phyloP scores from a whole-genome alignment of 305 asterid genomes.

The Vinca major region DNA sequence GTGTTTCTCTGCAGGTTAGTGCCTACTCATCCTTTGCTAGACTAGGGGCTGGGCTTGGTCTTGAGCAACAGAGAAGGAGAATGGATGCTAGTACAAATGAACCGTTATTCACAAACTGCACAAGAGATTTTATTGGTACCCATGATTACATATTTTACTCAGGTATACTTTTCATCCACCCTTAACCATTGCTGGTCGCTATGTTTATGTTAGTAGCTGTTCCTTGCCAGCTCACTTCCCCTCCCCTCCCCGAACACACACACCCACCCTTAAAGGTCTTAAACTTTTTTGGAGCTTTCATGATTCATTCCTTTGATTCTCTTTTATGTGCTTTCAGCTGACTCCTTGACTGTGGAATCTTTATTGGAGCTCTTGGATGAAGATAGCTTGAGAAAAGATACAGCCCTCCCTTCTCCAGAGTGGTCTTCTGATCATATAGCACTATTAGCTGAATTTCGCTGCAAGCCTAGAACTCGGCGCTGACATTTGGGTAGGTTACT shows the following conservation, averaged over 20 bases:
- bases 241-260: neutral
- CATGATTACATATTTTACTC: constrained; percentile 96
- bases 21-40: constrained; percentile 92
- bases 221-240: neutral
- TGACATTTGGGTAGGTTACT: constrained; percentile 36
- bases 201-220: neutral
- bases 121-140: constrained; percentile 84
- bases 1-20: constrained; percentile 56
- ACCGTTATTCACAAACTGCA: constrained; percentile 84
- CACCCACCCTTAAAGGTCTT: neutral
- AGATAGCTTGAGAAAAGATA: constrained; percentile 80
- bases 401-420: constrained; percentile 94
- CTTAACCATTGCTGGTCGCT: too few relatives aligned
- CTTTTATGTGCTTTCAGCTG: constrained; percentile 46
- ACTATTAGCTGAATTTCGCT: constrained; percentile 84
- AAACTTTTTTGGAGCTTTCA: neutral
- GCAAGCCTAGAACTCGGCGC: constrained; percentile 70
- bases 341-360: constrained; percentile 80
- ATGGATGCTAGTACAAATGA: constrained; percentile 80
- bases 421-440: constrained; percentile 99
- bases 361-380: constrained; percentile 93
- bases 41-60: constrained; percentile 53
- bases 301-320: constrained; percentile 6
- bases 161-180: constrained; percentile 33
- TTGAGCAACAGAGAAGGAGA: constrained; percentile 75